Conservation (phyloP, 192 early-diverging fungal species). For the Chytriomyces sp. region DNA sequence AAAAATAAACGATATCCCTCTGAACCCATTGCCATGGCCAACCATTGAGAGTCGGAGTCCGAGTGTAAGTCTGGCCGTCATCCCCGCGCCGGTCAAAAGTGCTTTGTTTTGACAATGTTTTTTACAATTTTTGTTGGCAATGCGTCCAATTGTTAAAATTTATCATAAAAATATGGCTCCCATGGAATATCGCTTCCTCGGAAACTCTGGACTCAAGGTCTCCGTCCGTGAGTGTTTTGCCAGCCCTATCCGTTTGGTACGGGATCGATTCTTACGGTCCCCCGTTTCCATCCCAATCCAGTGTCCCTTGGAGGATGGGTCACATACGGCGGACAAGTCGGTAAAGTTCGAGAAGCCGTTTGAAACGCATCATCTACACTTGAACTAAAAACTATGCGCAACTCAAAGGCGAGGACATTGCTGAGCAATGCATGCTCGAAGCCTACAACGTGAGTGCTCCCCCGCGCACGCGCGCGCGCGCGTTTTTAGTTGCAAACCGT, state of each 20-base stretch:
- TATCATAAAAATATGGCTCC: not conserved
- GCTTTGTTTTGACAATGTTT: too few relatives aligned
- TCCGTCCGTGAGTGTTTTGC: constrained; percentile 46
- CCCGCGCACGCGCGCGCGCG: too few relatives aligned
- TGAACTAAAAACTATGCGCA: not conserved
- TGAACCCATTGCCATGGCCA: too few relatives aligned
- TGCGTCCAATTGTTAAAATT: too few relatives aligned
- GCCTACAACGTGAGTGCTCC: constrained; percentile 24
- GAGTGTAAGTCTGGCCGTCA: too few relatives aligned
- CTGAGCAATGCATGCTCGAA: constrained; percentile 19
- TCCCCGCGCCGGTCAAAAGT: too few relatives aligned
- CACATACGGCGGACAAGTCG: constrained; percentile 67
- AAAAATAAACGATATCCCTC: too few relatives aligned
- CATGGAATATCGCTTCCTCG: constrained; percentile 85
- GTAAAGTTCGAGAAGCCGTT: too few relatives aligned
- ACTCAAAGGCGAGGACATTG: constrained; percentile 9
- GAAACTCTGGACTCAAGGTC: constrained; percentile 78
- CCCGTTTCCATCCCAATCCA: not conserved
- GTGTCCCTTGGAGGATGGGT: constrained; percentile 46
- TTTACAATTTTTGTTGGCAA: too few relatives aligned
- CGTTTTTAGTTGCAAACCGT: too few relatives aligned
- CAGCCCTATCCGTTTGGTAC: not conserved
- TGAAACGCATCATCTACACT: too few relatives aligned
- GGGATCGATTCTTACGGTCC: not conserved
- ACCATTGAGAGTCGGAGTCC: too few relatives aligned